Base-by-base conservation (phyloP, 768 basidiomycete genomes). In the Termitomyces sp. region DNA sequence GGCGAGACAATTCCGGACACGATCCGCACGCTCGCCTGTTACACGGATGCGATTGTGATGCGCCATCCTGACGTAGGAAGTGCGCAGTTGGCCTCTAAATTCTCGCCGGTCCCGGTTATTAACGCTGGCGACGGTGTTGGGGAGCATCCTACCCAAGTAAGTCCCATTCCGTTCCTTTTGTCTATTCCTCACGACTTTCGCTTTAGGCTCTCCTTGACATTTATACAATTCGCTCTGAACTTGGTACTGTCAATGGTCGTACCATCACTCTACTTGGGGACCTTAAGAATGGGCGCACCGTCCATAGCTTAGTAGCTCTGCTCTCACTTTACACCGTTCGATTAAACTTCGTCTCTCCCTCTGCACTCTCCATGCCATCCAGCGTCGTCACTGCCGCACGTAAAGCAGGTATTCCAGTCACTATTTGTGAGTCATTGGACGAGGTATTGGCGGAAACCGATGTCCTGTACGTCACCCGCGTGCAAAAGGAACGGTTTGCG, bases 71-170 rank as follows among this genome's bases (percentile, higher is more conserved):
- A 91, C 30, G 85, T 96, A 12, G 97, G 97, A 55, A 93, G 91
- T 66, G 85, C 93, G n/a, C 93, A 97, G 70, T 72, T 87, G 33
- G 97, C 95, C n/a, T 96, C 97, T 26, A 97, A 97, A 71, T 94
- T 84, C 74, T 96, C 94, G 2, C 91, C 96, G 4, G 90, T 99
- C 1, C 97, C 97, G 0, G 85, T 99, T 67, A 78, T 99, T 73
- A 99, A 98, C 69, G 96, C 94, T 52, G 97, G 97, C 30, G 97
- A 99, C 68, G 97, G 97, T 20, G 83, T 91, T 52, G 97, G 97
- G 56, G 97, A 99, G 73, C 97, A 99, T 70, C 97, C 96, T 4
- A 96, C 94, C 8, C 93, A 95, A 80, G 91, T 87, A 69, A 54
- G 81, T 64, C n/a, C 38, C 28, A 43, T n/a, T 43, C 50, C n/a